Base-by-base conservation (phyloP, 257 asterid genomes). In the Solanum virginianum region DNA sequence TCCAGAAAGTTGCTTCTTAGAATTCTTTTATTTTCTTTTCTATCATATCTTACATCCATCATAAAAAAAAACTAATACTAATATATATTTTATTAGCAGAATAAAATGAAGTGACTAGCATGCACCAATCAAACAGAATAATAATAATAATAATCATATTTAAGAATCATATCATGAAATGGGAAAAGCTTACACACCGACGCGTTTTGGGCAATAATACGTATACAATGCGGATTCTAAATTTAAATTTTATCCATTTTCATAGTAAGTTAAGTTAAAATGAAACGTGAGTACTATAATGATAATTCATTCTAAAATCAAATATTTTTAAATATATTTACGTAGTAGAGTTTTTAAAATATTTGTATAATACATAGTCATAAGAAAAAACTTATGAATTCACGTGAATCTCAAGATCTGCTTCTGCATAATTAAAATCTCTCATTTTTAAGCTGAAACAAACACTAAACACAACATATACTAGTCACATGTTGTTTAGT, bases 51-150 rank as follows among this genome's bases (percentile, higher is more conserved):
- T 51, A 51, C 65, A 9, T 32, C 49, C 47, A 79, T 79, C 9
- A 79, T 26, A 51, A 53, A 39, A 51, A 15, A 11, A 39, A 17
- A 69, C 24, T 14, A 24, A 24, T 24, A 5, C 7, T 26, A 29
- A 32, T 26, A 24, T 63, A 45, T 72, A 45, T 70, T 43, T 18
- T 47, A 75, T 24, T 49, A 56, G 26, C 65, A 51, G 82, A 77
- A 77, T 77, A 51, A 77, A n/a, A 77, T 77, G 82, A 77, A 51
- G 47, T 77, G 82, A 77, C 65, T 53, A 53, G 39, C 65, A 70
- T 70, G 79, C 53, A 77, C 82, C 6, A 77, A 51, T 51, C 63
- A 75, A 77, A 51, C 11, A 77, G 47, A 77, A 77, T 51, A 49
- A 29, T 55, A 69, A 69, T 16, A 29, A 11, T 63, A 69, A 70